These are phyloP conservation scores for Orychophragmus violaceus DNA, from an alignment of 345 rosid species.

Conservation along the genomic window DNA sequence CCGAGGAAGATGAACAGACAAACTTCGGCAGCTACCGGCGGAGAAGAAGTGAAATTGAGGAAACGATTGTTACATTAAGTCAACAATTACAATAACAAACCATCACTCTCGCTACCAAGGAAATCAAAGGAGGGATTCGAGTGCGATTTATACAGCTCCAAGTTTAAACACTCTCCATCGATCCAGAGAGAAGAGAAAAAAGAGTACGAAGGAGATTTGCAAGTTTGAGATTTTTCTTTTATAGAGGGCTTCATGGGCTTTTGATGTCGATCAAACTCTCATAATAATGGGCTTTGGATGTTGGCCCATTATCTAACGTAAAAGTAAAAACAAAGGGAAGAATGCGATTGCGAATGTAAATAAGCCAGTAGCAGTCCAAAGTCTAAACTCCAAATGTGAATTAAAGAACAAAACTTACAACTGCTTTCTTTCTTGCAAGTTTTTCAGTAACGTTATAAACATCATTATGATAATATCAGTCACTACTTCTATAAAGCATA, in stretches of 20 bases:
- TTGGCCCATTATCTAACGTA: neutral
- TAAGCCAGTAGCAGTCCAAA: neutral
- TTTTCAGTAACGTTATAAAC: neutral
- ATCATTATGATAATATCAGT: neutral
- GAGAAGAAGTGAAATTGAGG: conserved; percentile 10
- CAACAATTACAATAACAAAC: no score
- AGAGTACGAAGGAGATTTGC: conserved; percentile 5
- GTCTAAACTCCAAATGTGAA: no score
- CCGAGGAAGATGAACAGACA: no score
- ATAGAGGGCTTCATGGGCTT: no score
- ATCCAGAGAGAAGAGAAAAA: no score
- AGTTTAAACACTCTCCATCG: neutral
- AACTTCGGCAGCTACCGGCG: neutral
- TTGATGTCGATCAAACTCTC: neutral
- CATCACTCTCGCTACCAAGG: no score
- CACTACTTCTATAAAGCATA: neutral
- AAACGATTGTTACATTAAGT: no score
- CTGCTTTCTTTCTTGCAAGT: neutral
- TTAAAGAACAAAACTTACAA: no score
- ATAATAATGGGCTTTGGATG: neutral
- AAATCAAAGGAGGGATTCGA: neutral
- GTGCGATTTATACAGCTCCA: neutral
- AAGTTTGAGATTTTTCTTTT: neutral
- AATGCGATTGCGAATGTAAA: neutral
- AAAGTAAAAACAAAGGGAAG: neutral